A percentile compares a stretch with the other conserved stretches of the same genome.
Conservation (phyloP, 805 yeast species). For the Wickerhamiella musiphila region DNA sequence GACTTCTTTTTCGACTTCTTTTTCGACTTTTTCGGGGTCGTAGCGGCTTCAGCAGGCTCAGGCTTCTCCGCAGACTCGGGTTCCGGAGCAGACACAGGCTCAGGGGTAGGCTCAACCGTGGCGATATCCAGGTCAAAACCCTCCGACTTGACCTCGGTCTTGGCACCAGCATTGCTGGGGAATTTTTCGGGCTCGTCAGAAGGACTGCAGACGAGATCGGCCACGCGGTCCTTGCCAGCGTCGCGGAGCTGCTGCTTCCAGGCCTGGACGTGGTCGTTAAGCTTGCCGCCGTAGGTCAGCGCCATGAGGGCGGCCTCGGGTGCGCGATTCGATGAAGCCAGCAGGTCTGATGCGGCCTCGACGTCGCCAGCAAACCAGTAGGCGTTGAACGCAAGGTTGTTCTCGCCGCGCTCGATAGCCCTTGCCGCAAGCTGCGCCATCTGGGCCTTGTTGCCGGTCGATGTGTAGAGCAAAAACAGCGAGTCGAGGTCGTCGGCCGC, state of each 20-base stretch:
- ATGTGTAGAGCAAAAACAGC: conserved; percentile 62
- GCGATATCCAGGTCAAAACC: conserved; percentile 24
- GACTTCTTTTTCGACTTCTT: conserved; percentile 12
- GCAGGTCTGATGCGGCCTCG: conserved; percentile 41
- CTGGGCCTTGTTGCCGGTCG: conserved; percentile 51
- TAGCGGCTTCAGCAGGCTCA: conserved; percentile 8
- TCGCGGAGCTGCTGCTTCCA: conserved; percentile 51
- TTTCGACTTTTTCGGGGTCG: conserved; percentile 13
- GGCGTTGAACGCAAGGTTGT: conserved; percentile 81
- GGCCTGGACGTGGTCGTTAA: conserved; percentile 30
- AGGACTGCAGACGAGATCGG: conserved; percentile 42
- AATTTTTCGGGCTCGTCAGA: conserved; percentile 21
- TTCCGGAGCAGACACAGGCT: conserved; percentile 8
- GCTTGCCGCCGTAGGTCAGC: conserved; percentile 44
- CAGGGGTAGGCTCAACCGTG: conserved; percentile 13
- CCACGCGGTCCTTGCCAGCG: conserved; percentile 37
- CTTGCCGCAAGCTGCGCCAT: conserved; percentile 44
- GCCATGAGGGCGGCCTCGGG: conserved; percentile 79
- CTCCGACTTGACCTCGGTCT: conserved; percentile 10
- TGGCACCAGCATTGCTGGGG: conserved; percentile 19
- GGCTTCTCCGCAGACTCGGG: conserved; percentile 17
- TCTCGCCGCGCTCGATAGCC: conserved; percentile 61
- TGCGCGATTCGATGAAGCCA: conserved; percentile 48
- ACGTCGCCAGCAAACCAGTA: conserved; percentile 74
- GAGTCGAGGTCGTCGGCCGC: conserved; percentile 71